A percentile compares a stretch with the other conserved stretches of the same genome.
phyloP scores from a whole-genome alignment of 352 stramenopile genomes.

The Phytophthora pistaciae region DNA sequence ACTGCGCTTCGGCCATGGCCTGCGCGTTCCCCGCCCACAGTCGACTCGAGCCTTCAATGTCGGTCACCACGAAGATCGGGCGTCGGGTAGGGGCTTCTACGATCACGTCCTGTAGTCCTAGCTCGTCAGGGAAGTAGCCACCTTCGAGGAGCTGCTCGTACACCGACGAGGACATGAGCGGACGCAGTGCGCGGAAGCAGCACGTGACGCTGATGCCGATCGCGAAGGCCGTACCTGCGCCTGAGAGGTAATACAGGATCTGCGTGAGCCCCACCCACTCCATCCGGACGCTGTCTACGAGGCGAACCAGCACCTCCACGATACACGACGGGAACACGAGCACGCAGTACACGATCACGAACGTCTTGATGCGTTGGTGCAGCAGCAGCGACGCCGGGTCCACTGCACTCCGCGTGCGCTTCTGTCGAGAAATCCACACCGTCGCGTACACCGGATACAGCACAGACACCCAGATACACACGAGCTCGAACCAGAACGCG shows the following conservation, averaged over 20 bases:
- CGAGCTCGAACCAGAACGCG: slow-evolving; percentile 56
- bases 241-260: slow-evolving; percentile 70
- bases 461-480: slow-evolving; percentile 62
- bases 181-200: slow-evolving; percentile 66
- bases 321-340: slow-evolving; percentile 73
- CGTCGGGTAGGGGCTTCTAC: slow-evolving; percentile 56
- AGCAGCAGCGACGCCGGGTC: slow-evolving; percentile 55
- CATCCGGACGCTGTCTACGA: slow-evolving; percentile 42
- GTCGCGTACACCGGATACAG: slow-evolving; percentile 65
- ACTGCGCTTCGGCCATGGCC: slow-evolving; percentile 73
- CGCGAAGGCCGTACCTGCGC: slow-evolving; percentile 61
- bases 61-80: slow-evolving; percentile 84
- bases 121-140: slow-evolving; percentile 61
- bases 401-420: slow-evolving; percentile 50
- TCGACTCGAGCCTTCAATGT: slow-evolving; percentile 83
- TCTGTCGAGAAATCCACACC: slow-evolving; percentile 55
- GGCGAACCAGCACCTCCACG: slow-evolving; percentile 47
- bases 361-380: slow-evolving; percentile 72
- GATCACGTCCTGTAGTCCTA: slow-evolving; percentile 34
- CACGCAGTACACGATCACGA: slow-evolving; percentile 75
- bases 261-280: slow-evolving; percentile 59
- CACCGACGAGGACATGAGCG: slow-evolving; percentile 65
- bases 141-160: slow-evolving; percentile 74
- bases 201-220: slow-evolving; percentile 72
- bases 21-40: slow-evolving; percentile 62